phyloP scores from a whole-genome alignment of 2,329 filamentous ascomycete species.

The Phialocephala subalpina region DNA sequence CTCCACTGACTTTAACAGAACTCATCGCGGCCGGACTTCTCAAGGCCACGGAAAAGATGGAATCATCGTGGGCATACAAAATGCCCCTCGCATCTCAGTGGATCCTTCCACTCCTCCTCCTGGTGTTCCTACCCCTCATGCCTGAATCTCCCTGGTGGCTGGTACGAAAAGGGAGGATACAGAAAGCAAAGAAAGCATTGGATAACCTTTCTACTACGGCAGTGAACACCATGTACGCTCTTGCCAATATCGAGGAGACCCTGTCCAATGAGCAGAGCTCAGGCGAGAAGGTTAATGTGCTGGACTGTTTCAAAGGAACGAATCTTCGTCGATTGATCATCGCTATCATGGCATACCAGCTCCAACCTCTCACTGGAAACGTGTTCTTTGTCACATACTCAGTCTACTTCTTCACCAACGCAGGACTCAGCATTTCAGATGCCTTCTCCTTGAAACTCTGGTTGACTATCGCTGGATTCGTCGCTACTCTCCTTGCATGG shows the following conservation, averaged over 20 bases:
- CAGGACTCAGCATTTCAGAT: constrained; percentile 6
- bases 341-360: constrained; percentile 12
- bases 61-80: constrained; percentile 8
- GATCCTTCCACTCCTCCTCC: background rate
- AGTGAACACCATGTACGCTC: constrained; percentile 10
- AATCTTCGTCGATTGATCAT: constrained; percentile 12
- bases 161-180: constrained; percentile 8
- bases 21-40: constrained; percentile 13
- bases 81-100: constrained; percentile 13
- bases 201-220: constrained; percentile 8
- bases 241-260: constrained; percentile 10
- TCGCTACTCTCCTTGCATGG: constrained; percentile 12
- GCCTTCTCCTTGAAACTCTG: constrained; percentile 14
- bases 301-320: constrained; percentile 9
- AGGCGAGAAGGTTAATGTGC: constrained; percentile 7
- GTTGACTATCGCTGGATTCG: constrained; percentile 10
- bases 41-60: constrained; percentile 2
- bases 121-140: constrained; percentile 10
- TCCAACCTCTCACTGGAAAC: constrained; percentile 13
- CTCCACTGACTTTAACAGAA: constrained; percentile 1
- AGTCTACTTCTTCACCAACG: constrained; percentile 15
- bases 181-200: constrained; percentile 5
- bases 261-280: constrained; percentile 3
- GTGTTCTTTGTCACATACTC: constrained; percentile 12
- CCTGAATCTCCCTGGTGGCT: constrained; percentile 15